These are phyloP conservation scores for Monosporascus sp. DNA, from an alignment of 2,329 filamentous ascomycete genomes.

Conservation along the genomic window DNA sequence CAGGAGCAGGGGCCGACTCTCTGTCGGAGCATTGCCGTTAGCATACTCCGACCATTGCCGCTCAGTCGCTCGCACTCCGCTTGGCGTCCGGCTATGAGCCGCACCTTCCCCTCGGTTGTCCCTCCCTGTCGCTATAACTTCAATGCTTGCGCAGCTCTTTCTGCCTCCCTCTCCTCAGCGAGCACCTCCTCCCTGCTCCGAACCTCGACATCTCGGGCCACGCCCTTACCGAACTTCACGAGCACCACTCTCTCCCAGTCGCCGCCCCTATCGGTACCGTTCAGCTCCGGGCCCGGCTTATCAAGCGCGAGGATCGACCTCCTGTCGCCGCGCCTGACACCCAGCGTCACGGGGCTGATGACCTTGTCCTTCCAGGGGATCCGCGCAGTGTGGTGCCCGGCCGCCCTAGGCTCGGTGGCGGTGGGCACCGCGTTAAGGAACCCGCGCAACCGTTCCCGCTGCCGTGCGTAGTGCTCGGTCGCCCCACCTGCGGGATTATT, in stretches of 20 bases:
- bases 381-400: conserved; percentile 34
- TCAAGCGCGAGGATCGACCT: conserved; percentile 52
- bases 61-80: too few relatives aligned
- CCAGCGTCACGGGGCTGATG: conserved; percentile 50
- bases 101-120: too few relatives aligned
- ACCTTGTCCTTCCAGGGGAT: conserved; percentile 57
- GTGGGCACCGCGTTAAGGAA: conserved; percentile 46
- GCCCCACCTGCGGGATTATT: conserved; percentile 6
- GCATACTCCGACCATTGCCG: too few relatives aligned
- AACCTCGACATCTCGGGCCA: conserved; percentile 50
- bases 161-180: conserved; percentile 36
- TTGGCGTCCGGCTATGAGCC: too few relatives aligned
- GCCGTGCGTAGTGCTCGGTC: conserved; percentile 34
- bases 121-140: conserved; percentile 3
- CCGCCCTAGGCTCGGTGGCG: conserved; percentile 33
- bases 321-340: conserved; percentile 39
- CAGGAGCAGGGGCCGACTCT: too few relatives aligned
- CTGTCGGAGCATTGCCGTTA: too few relatives aligned
- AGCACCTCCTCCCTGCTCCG: conserved; percentile 44
- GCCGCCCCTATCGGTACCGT: conserved; percentile 42
- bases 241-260: conserved; percentile 57
- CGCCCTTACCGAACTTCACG: conserved; percentile 46
- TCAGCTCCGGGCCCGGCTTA: conserved; percentile 51
- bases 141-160: conserved; percentile 7
- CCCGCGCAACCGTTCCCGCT: conserved; percentile 47